phyloP scores from a whole-genome alignment of 225 moss, liverwort and hornwort genomes.

The Sphagnum contortum region DNA sequence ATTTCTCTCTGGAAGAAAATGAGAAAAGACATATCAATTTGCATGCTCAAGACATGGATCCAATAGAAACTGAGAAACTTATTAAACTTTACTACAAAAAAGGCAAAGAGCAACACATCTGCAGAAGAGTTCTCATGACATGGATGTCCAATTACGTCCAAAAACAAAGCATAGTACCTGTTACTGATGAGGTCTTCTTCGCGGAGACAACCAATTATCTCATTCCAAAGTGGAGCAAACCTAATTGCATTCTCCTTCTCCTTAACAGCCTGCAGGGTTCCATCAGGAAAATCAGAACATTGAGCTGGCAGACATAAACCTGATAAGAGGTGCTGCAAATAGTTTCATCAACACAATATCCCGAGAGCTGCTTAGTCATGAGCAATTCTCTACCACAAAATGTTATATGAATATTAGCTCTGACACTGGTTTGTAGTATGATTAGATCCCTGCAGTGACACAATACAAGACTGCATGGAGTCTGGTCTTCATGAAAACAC shows the following conservation, averaged over 20 bases:
- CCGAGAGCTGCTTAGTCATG: too few species aligned
- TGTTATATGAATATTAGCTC: too few species aligned
- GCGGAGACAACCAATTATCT: conserved; percentile 59
- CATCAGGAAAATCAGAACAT: background rate
- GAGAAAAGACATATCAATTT: background rate
- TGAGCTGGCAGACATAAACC: too few species aligned
- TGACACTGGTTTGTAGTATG: too few species aligned
- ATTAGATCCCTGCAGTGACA: too few species aligned
- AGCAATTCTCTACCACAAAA: too few species aligned
- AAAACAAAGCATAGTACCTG: conserved; percentile 17
- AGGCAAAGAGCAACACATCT: too few species aligned
- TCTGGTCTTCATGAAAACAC: background rate
- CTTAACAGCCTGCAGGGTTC: conserved; percentile 34
- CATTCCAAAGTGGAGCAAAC: conserved; percentile 96
- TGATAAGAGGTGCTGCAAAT: too few species aligned
- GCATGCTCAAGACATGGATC: background rate
- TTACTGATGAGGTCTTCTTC: conserved; percentile 92
- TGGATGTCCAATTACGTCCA: too few species aligned
- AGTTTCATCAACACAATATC: too few species aligned
- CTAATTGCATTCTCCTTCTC: conserved; percentile 70
- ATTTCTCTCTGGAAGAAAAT: conserved; percentile 52
- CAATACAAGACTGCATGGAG: background rate
- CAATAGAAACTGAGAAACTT: background rate
- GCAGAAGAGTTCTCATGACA: too few species aligned
- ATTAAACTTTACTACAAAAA: too few species aligned